A percentile compares a stretch with the other conserved stretches of the same genome.
Conservation (phyloP, 306 rosid genomes). For the Oxytropis ochrocephala region DNA sequence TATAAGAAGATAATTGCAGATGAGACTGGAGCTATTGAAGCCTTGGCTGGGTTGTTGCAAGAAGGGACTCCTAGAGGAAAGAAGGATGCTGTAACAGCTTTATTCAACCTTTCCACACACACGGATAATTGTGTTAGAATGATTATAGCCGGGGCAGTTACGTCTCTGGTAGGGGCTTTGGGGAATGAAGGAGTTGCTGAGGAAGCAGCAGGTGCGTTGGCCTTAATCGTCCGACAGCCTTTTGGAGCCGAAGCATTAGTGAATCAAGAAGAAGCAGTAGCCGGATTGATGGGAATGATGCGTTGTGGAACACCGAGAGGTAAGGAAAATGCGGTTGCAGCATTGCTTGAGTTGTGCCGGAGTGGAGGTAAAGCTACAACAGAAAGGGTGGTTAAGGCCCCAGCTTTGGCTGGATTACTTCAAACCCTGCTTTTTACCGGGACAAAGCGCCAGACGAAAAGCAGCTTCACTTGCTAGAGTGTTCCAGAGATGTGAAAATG, state of each 20-base stretch:
- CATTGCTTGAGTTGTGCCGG: slow-evolving; percentile 87
- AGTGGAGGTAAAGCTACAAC: slow-evolving; percentile 79
- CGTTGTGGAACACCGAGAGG: slow-evolving; percentile 86
- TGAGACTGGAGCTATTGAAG: slow-evolving; percentile 67
- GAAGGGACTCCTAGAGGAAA: slow-evolving; percentile 83
- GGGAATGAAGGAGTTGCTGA: slow-evolving; percentile 75
- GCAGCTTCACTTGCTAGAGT: slow-evolving; percentile 95
- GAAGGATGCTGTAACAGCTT: slow-evolving; percentile 93
- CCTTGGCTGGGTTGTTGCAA: slow-evolving; percentile 60
- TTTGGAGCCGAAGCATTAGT: slow-evolving; percentile 69
- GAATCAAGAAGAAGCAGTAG: slow-evolving; percentile 62
- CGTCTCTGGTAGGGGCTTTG: slow-evolving; percentile 72
- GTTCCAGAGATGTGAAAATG: slow-evolving; percentile 70
- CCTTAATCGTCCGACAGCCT: slow-evolving; percentile 77
- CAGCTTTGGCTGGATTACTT: slow-evolving; percentile 79
- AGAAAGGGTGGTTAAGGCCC: slow-evolving; percentile 75
- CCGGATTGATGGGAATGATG: slow-evolving; percentile 78
- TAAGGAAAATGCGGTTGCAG: slow-evolving; percentile 94
- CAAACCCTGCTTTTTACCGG: slow-evolving; percentile 80
- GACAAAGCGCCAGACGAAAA: slow-evolving; percentile 87
- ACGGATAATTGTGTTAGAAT: slow-evolving; percentile 61
- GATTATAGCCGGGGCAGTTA: slow-evolving; percentile 73
- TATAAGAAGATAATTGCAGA: slow-evolving; percentile 84
- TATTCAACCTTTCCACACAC: slow-evolving; percentile 87
- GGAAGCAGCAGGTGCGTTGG: slow-evolving; percentile 89